phyloP scores from a whole-genome alignment of 2,329 filamentous ascomycete species.

The Hypoxylon sp. region DNA sequence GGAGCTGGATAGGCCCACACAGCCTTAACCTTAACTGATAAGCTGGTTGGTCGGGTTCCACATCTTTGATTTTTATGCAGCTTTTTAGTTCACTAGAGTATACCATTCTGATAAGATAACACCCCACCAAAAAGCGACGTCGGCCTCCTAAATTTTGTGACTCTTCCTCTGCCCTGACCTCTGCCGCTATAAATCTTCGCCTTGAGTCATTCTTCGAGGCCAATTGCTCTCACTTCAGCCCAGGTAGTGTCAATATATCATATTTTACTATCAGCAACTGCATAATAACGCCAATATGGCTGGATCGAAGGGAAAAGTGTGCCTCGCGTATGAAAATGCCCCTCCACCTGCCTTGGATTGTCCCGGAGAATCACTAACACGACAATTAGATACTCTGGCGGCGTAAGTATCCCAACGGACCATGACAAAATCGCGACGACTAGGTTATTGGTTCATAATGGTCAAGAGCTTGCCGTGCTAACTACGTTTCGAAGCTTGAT shows the following conservation, averaged over 20 bases:
- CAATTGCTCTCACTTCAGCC: neutral
- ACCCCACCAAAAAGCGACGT: conserved; percentile 1
- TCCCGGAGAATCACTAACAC: neutral
- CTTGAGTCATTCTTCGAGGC: neutral
- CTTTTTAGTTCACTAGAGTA: no score
- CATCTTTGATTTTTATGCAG: neutral
- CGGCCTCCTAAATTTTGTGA: neutral
- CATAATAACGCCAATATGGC: neutral
- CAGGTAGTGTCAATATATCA: neutral
- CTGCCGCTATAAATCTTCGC: neutral
- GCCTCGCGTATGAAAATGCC: conserved; percentile 1
- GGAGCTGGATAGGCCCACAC: neutral
- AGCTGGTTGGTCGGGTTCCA: neutral
- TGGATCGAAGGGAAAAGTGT: neutral
- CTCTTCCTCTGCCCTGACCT: neutral
- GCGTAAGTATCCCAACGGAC: neutral
- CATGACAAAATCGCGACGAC: neutral
- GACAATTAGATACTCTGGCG: neutral
- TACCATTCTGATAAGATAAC: neutral
- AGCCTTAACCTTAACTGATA: neutral
- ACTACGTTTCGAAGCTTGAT: conserved; percentile 53
- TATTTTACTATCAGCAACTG: neutral
- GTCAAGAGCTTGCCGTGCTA: neutral
- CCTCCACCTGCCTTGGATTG: neutral
- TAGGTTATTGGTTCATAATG: neutral